A percentile compares a stretch with the other conserved stretches of the same genome.
phyloP scores from a whole-genome alignment of 345 rosid species.

The Anacardium occidentale region DNA sequence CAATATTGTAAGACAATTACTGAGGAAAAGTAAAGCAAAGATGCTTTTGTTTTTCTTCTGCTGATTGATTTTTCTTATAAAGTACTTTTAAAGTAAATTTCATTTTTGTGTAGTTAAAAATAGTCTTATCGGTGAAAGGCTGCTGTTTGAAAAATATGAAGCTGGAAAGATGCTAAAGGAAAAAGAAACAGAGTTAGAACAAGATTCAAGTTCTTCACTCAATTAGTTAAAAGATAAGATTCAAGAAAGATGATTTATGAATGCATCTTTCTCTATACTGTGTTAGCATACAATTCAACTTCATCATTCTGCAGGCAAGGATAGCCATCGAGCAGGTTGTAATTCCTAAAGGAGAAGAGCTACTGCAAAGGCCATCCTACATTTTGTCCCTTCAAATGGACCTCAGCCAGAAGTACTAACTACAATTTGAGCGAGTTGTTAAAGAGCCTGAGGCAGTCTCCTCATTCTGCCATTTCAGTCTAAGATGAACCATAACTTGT shows the following conservation, averaged over 20 bases:
- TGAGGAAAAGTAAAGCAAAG: too few relatives aligned
- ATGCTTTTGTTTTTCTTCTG: too few relatives aligned
- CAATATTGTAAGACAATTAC: too few relatives aligned
- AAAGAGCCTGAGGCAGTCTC: conserved; percentile 51
- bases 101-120: too few relatives aligned
- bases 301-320: conserved; percentile 65
- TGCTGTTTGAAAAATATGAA: too few relatives aligned
- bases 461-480: conserved; percentile 57
- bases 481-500: conserved; percentile 19
- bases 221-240: neutral
- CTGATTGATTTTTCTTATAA: too few relatives aligned
- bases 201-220: neutral
- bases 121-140: too few relatives aligned
- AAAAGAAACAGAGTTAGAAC: neutral
- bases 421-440: conserved; percentile 53
- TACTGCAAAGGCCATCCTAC: conserved; percentile 59
- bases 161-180: neutral
- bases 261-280: neutral
- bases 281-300: conserved; percentile 1
- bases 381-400: conserved; percentile 64
- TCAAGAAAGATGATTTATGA: neutral
- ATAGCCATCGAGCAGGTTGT: conserved; percentile 72
- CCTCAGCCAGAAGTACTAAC: conserved; percentile 53
- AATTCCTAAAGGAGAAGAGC: conserved; percentile 70
- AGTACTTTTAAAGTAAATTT: too few relatives aligned